Conservation (phyloP, 371 early-diverging fungal genomes). For the Catenaria anguillulae region DNA sequence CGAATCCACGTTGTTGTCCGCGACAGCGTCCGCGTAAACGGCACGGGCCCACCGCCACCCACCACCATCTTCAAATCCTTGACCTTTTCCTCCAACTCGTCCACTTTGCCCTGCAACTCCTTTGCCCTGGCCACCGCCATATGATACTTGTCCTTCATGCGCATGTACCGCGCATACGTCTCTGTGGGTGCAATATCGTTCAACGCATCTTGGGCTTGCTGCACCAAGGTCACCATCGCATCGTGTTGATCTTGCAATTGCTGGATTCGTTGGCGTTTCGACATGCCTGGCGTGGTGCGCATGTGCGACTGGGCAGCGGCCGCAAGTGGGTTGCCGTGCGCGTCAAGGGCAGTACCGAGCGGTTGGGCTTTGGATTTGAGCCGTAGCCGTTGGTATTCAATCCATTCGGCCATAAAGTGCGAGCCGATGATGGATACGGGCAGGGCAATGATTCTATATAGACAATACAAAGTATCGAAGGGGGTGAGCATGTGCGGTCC, state of each 20-base stretch:
- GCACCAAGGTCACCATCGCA: background rate
- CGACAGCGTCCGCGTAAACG: too few species aligned
- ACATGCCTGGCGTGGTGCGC: background rate
- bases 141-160: background rate
- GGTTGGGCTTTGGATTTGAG: background rate
- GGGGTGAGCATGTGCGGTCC: too few species aligned
- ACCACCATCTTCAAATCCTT: too few species aligned
- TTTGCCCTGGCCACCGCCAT: background rate
- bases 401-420: background rate
- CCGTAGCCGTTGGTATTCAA: background rate
- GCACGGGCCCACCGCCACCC: too few species aligned
- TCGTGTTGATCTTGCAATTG: background rate
- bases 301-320: background rate
- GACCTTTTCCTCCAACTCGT: too few species aligned
- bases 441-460: background rate
- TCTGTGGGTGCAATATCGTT: background rate
- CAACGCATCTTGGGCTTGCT: background rate
- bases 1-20: too few species aligned
- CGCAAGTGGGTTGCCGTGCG: background rate
- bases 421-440: background rate
- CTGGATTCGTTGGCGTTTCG: background rate
- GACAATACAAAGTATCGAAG: too few species aligned
- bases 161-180: background rate
- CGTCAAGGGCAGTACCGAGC: too few species aligned
- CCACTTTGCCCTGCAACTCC: background rate